Evolutionary conservation across 352 stramenopile species (phyloP), one percentile per base, ranked within the genome.

Genomic region (Phytophthora colocasiae): DNA sequence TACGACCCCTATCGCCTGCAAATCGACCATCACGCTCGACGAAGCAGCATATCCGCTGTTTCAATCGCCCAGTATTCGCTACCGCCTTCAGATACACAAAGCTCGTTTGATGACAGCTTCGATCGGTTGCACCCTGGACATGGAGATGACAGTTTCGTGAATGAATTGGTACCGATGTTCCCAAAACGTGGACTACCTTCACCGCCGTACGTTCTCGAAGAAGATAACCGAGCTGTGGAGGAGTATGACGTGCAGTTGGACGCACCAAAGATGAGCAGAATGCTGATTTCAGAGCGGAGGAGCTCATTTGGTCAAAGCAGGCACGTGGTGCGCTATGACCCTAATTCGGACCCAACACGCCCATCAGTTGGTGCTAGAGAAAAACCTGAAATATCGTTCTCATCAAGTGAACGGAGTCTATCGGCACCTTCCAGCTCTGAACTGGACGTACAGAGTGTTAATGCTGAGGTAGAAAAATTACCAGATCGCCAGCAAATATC

Each of bases 121-220:
- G 58, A 70, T 51, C 64, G 58, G 0, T 32, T 66, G 1, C 54
- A 58, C 9, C 31, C 48, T 60, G 66, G 17, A 6, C 43, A 67
- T 7, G 60, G 61, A 11, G 59, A 81, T 19, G 77, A 85, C 32
- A 79, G 72, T 36, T 80, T 92, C 8, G 67, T 89, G 29, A 87
- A 90, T 53, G 66, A 82, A 17, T 45, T 93, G 29, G 67, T 93
- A 0, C 82, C 84, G 6, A 85, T 93, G 51, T 93, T 93, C 48
- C 68, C 72, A 12, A 72, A 58, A 15, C 56, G 34, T 31, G 32
- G 11, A 8, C 19, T 65, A 12, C 31, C 50, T 39, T 45, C 41
- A 36, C 58, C 53, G 7, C 26, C 36, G 29, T 44, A n/a, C 0
- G 54, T 45, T 49, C 15, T 66, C 26, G 56, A 78, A 22, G 57